Percentiles rank a stretch among this genome's conserved stretches.
phyloP scores from a whole-genome alignment of 441 rosid genomes.

The Gossypium gossypioides region DNA sequence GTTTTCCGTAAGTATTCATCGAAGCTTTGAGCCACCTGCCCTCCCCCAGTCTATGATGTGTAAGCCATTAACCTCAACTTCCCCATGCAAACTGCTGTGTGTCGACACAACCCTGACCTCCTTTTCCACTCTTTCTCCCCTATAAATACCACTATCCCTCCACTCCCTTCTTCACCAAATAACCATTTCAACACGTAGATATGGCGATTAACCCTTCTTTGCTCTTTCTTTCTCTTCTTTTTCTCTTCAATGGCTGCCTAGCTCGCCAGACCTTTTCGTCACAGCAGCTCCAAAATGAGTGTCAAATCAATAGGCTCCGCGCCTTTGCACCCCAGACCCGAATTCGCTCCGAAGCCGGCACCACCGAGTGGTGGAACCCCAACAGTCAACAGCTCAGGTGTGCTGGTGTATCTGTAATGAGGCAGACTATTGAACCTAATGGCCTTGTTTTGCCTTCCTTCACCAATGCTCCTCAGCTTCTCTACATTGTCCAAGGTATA shows the following conservation, averaged over 20 bases:
- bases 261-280: conserved; percentile 20
- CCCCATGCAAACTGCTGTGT: conserved; percentile 55
- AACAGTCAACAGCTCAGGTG: conserved; percentile 31
- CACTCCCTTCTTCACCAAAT: conserved; percentile 7
- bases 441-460: conserved; percentile 43
- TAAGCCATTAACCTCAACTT: conserved; percentile 17
- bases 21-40: conserved; percentile 31
- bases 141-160: conserved; percentile 24
- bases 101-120: conserved; percentile 21
- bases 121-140: conserved; percentile 2
- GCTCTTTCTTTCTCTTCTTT: conserved; percentile 31
- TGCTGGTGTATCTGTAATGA: conserved; percentile 32
- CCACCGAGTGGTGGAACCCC: conserved; percentile 36
- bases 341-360: conserved; percentile 35
- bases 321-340: conserved; percentile 45
- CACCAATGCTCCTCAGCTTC: conserved; percentile 26
- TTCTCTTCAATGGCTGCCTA: conserved; percentile 35
- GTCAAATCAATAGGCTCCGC: conserved; percentile 44
- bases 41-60: conserved; percentile 27
- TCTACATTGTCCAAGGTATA: conserved; percentile 39
- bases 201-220: conserved; percentile 27
- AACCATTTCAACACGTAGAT: background rate
- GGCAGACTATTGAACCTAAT: conserved; percentile 25
- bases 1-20: background rate
- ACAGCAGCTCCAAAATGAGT: conserved; percentile 30